Evolutionary conservation across 2,329 filamentous ascomycete species (phyloP).

Genomic region (Cercospora sojina): DNA sequence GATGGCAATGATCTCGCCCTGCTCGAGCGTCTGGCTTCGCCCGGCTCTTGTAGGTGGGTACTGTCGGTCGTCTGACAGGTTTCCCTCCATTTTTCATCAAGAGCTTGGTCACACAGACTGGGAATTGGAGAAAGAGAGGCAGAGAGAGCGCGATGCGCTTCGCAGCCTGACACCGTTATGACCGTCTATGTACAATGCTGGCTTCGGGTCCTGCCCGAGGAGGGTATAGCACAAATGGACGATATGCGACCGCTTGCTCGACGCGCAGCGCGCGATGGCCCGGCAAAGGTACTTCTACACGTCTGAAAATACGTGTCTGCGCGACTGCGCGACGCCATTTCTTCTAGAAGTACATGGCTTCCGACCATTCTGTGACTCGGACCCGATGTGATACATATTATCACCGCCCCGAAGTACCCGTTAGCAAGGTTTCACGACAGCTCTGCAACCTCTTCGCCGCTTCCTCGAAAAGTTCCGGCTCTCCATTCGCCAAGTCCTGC

Average conservation of each 20-base stretch:
- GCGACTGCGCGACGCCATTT: not conserved
- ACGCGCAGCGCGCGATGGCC: not conserved
- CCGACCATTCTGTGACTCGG: not conserved
- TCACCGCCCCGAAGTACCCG: not conserved
- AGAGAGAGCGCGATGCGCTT: too few relatives aligned
- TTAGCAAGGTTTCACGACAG: slow-evolving; percentile 48
- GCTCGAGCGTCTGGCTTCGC: slow-evolving; percentile 37
- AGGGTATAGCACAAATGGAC: not conserved
- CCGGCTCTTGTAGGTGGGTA: slow-evolving; percentile 36
- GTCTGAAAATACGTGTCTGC: too few relatives aligned
- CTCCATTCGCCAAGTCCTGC: slow-evolving; percentile 73
- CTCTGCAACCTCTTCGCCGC: slow-evolving; percentile 75
- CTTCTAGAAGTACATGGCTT: not conserved
- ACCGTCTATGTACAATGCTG: not conserved
- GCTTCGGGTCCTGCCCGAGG: not conserved
- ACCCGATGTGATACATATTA: not conserved
- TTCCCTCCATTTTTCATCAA: slow-evolving; percentile 32
- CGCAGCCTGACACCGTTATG: not conserved
- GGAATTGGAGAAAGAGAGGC: slow-evolving; percentile 29
- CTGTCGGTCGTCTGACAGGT: slow-evolving; percentile 39
- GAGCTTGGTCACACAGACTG: slow-evolving; percentile 28
- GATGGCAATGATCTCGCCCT: slow-evolving; percentile 40
- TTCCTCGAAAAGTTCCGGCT: slow-evolving; percentile 87
- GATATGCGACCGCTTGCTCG: not conserved
- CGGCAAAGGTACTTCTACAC: too few relatives aligned